Conservation (phyloP, 768 basidiomycete genomes). For the Phallus indusiatus region DNA sequence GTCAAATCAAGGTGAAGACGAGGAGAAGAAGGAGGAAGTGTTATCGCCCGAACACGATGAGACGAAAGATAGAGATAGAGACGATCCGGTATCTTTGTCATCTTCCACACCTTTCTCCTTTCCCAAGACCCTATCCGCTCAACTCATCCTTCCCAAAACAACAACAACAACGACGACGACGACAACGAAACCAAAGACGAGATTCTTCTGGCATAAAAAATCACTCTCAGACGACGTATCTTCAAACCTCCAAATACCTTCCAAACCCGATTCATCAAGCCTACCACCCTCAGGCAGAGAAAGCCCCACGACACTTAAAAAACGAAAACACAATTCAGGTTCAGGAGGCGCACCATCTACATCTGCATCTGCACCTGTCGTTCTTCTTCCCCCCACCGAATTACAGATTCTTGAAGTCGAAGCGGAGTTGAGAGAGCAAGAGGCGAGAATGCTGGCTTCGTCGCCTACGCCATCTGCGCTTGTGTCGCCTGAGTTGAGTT, state of each 20-base stretch:
- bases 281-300: neutral
- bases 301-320: neutral
- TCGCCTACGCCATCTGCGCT: neutral
- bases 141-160: no score
- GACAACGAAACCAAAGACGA: neutral
- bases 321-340: no score
- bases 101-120: no score
- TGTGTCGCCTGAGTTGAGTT: neutral
- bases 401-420: neutral
- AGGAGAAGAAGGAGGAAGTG: neutral
- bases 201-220: neutral
- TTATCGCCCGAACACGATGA: neutral
- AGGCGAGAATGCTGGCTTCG: neutral
- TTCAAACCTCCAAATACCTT: no score
- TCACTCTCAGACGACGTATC: neutral
- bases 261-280: neutral
- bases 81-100: no score
- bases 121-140: no score
- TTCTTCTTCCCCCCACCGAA: neutral
- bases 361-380: no score
- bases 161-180: neutral
- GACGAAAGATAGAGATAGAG: no score
- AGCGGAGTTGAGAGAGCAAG: neutral
- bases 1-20: neutral
- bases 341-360: no score